phyloP scores from a whole-genome alignment of 2,329 filamentous ascomycete species.

The Sporothrix brunneoviolacea region DNA sequence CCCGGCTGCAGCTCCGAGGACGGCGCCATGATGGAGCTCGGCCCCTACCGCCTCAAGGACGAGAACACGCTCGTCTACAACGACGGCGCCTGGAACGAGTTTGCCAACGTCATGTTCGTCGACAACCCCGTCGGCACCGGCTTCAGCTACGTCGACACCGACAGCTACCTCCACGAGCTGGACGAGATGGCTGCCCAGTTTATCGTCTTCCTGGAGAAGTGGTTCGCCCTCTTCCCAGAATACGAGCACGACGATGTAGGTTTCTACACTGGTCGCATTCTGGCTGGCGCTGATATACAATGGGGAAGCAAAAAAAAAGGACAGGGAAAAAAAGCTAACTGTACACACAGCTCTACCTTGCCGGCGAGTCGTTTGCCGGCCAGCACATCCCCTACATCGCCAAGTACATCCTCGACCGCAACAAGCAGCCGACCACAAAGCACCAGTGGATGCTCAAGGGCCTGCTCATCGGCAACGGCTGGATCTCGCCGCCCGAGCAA shows the following conservation, averaged over 20 bases:
- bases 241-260: slow-evolving; percentile 87
- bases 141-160: slow-evolving; percentile 88
- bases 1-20: slow-evolving; percentile 97
- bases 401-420: slow-evolving; percentile 81
- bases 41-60: slow-evolving; percentile 80
- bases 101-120: slow-evolving; percentile 92
- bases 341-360: slow-evolving; percentile 71
- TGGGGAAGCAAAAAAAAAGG: too few species aligned
- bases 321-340: slow-evolving; percentile 19
- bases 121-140: slow-evolving; percentile 96
- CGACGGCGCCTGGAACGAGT: slow-evolving; percentile 97
- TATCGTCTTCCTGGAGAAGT: slow-evolving; percentile 82
- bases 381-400: slow-evolving; percentile 97
- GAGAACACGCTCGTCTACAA: slow-evolving; percentile 68
- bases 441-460: slow-evolving; percentile 72
- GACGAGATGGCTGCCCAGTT: slow-evolving; percentile 87
- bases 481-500: slow-evolving; percentile 87
- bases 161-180: slow-evolving; percentile 79
- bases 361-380: slow-evolving; percentile 93
- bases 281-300: too few species aligned
- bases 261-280: too few species aligned
- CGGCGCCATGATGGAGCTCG: slow-evolving; percentile 91
- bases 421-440: slow-evolving; percentile 51
- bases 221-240: slow-evolving; percentile 83
- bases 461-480: slow-evolving; percentile 91